phyloP scores from a whole-genome alignment of 2,329 filamentous ascomycete genomes.

The Neoarthrinium moseri region DNA sequence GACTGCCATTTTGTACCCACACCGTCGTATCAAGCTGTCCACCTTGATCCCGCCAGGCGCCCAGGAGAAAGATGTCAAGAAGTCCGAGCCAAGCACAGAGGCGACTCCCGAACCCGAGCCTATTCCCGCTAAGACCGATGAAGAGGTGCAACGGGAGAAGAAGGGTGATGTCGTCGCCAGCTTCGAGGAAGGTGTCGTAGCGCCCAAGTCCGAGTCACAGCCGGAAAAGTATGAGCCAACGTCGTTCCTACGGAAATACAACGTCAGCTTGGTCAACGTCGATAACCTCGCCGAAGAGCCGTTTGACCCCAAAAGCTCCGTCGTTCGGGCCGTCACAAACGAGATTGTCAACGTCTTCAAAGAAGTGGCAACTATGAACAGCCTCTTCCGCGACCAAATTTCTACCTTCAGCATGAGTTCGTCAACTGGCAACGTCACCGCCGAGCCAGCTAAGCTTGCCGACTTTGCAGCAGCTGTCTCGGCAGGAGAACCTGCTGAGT shows the following conservation, averaged over 20 bases:
- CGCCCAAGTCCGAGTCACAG: slow-evolving; percentile 51
- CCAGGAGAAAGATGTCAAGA: slow-evolving; percentile 50
- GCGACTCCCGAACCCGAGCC: slow-evolving; percentile 59
- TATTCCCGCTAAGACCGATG: slow-evolving; percentile 56
- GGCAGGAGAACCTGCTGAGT: slow-evolving; percentile 85
- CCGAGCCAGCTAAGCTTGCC: slow-evolving; percentile 91
- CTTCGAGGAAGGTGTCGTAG: slow-evolving; percentile 80
- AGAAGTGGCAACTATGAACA: slow-evolving; percentile 91
- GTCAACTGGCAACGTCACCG: slow-evolving; percentile 89
- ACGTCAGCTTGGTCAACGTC: slow-evolving; percentile 91
- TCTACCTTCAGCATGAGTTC: slow-evolving; percentile 96
- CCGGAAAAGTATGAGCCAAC: slow-evolving; percentile 76
- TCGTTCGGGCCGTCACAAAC: slow-evolving; percentile 88
- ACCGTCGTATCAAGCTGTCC: slow-evolving; percentile 89
- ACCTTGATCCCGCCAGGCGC: slow-evolving; percentile 70
- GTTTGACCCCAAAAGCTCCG: slow-evolving; percentile 83
- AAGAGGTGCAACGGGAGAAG: slow-evolving; percentile 60
- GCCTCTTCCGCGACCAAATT: slow-evolving; percentile 93
- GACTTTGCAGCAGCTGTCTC: slow-evolving; percentile 97
- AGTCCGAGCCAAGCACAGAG: slow-evolving; percentile 49
- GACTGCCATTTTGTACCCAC: slow-evolving; percentile 93
- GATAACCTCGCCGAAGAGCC: slow-evolving; percentile 89
- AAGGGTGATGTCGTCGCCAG: slow-evolving; percentile 95
- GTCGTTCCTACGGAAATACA: slow-evolving; percentile 85
- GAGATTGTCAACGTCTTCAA: slow-evolving; percentile 99